Evolutionary conservation across 1,139 yeast species (phyloP).

Genomic region (Hansenula sp.): DNA sequence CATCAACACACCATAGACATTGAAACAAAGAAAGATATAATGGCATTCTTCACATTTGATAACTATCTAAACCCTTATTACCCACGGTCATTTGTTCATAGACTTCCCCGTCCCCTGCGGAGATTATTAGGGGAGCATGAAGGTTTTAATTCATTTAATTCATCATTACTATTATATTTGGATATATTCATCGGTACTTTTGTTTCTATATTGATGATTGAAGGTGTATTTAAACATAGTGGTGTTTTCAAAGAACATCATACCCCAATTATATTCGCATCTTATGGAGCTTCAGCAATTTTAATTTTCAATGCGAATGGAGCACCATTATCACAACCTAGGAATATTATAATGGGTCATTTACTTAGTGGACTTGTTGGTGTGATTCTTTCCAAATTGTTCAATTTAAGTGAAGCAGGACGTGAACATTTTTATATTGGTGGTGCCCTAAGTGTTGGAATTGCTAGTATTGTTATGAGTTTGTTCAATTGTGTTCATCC

Average conservation of each 20-base stretch:
- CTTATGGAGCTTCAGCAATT: slow-evolving; percentile 66
- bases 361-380: slow-evolving; percentile 53
- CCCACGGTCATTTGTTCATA: not conserved
- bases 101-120: not conserved
- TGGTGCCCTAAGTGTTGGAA: slow-evolving; percentile 58
- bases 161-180: not conserved
- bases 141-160: not conserved
- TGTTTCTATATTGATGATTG: slow-evolving; percentile 23
- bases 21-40: not conserved
- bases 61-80: not conserved
- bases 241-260: slow-evolving; percentile 40
- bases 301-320: slow-evolving; percentile 53
- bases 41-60: slow-evolving; percentile 1
- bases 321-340: slow-evolving; percentile 66
- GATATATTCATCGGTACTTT: not conserved
- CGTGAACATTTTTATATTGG: slow-evolving; percentile 50
- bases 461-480: slow-evolving; percentile 56
- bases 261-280: slow-evolving; percentile 57
- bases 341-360: slow-evolving; percentile 57
- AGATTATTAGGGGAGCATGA: not conserved
- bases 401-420: slow-evolving; percentile 38
- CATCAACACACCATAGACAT: too few species aligned
- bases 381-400: slow-evolving; percentile 51
- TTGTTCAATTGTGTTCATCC: slow-evolving; percentile 62
- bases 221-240: slow-evolving; percentile 46